Conservation (phyloP, 345 rosid species). For the Eucalyptus sideroxylon region DNA sequence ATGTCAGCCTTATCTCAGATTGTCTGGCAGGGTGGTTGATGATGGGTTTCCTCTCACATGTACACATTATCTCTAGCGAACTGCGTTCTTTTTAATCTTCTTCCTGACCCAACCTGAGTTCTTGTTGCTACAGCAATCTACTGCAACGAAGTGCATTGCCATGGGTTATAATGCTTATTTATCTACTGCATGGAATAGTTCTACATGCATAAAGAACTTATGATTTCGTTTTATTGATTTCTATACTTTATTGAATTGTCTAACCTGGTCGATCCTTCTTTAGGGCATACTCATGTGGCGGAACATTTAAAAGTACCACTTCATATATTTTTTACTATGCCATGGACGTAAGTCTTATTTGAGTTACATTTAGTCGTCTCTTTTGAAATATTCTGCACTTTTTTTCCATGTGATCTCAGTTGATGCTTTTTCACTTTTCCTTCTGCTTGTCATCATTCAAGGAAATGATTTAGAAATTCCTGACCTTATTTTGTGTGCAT, state of each 20-base stretch:
- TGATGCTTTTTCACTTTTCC: conserved; percentile 2
- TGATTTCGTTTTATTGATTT: background rate
- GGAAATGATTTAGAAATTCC: background rate
- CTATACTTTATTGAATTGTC: background rate
- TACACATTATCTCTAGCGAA: background rate
- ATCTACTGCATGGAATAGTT: background rate
- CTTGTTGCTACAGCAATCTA: background rate
- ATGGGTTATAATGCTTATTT: background rate
- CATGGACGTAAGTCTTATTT: conserved; percentile 98
- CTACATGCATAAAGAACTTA: background rate
- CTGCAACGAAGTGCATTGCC: background rate
- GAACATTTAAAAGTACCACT: conserved; percentile 83
- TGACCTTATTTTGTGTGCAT: background rate
- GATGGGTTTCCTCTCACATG: background rate
- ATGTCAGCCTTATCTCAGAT: background rate
- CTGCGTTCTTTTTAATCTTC: background rate
- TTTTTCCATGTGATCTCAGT: background rate
- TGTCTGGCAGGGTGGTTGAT: background rate
- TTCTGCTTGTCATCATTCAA: background rate
- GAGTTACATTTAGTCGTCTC: conserved; percentile 13
- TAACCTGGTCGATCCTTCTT: conserved; percentile 1
- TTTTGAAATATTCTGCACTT: conserved; percentile 3
- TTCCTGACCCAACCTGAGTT: background rate
- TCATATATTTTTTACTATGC: conserved; percentile 99
- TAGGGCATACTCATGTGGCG: conserved; percentile 98